These are phyloP conservation scores for Rhizopogon sp. DNA, from an alignment of 768 basidiomycete species.

Conservation along the genomic window DNA sequence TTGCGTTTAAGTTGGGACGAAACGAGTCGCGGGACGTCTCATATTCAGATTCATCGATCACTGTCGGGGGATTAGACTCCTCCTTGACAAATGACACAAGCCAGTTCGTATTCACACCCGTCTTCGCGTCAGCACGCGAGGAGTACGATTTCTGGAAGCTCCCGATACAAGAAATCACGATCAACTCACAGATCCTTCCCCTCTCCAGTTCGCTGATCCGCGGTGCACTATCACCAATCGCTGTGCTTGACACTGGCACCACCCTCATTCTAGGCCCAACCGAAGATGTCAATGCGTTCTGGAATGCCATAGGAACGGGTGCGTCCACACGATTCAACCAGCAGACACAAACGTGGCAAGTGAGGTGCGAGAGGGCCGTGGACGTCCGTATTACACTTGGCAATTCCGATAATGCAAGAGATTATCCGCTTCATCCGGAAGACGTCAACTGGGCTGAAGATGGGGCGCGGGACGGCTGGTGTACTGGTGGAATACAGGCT, in stretches of 20 bases:
- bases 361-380: conserved; percentile 46
- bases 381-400: conserved; percentile 43
- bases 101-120: conserved; percentile 33
- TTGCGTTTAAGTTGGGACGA: conserved; percentile 46
- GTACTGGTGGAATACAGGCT: conserved; percentile 51
- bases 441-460: conserved; percentile 49
- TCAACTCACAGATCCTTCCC: conserved; percentile 36
- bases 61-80: conserved; percentile 45
- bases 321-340: conserved; percentile 32
- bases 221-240: conserved; percentile 39
- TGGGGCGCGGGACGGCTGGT: conserved; percentile 39
- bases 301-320: conserved; percentile 39
- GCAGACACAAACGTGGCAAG: conserved; percentile 38
- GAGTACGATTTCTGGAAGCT: conserved; percentile 58
- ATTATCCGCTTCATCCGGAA: conserved; percentile 44
- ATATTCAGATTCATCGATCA: conserved; percentile 39
- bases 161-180: conserved; percentile 38
- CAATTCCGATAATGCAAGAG: conserved; percentile 23
- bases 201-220: conserved; percentile 42
- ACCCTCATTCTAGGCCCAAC: conserved; percentile 52
- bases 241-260: conserved; percentile 61
- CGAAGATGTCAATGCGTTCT: conserved; percentile 49
- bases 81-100: conserved; percentile 25
- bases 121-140: conserved; percentile 30
- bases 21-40: conserved; percentile 13